phyloP scores from a whole-genome alignment of 1,284 basidiomycete species.

The Marasmius oreades region DNA sequence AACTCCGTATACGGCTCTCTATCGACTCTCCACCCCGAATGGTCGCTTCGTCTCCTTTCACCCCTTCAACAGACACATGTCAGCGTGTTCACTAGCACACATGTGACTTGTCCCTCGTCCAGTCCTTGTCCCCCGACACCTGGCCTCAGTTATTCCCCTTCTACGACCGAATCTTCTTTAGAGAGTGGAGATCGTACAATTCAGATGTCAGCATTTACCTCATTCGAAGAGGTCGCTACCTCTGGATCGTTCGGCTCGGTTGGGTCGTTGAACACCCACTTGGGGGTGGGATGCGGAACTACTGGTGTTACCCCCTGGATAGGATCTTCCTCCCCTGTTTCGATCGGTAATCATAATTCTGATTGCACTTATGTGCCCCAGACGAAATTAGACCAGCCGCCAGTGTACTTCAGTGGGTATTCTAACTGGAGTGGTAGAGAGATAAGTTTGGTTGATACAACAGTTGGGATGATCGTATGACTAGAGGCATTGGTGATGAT shows the following conservation, averaged over 20 bases:
- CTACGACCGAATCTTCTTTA: slow-evolving; percentile 45
- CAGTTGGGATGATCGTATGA: not conserved
- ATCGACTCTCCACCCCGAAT: not conserved
- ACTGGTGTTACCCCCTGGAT: not conserved
- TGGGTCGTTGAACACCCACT: slow-evolving; percentile 23
- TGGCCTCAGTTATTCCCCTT: slow-evolving; percentile 50
- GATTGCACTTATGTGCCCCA: not conserved
- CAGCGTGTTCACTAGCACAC: not conserved
- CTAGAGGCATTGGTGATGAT: not conserved
- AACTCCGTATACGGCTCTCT: not conserved
- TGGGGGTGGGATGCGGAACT: not conserved
- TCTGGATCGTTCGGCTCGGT: slow-evolving; percentile 20
- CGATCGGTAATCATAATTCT: not conserved
- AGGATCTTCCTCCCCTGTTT: not conserved
- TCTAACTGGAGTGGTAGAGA: not conserved
- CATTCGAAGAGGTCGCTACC: slow-evolving; percentile 33
- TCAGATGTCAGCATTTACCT: slow-evolving; percentile 43
- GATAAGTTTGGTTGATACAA: not conserved
- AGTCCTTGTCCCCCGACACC: slow-evolving; percentile 47
- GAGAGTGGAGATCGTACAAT: slow-evolving; percentile 50
- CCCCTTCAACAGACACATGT: not conserved
- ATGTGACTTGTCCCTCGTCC: slow-evolving; percentile 12
- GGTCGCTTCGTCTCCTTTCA: not conserved
- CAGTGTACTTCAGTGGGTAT: not conserved
- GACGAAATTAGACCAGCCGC: not conserved